phyloP scores from a whole-genome alignment of 1,284 basidiomycete genomes.

The Puccinia triticina region DNA sequence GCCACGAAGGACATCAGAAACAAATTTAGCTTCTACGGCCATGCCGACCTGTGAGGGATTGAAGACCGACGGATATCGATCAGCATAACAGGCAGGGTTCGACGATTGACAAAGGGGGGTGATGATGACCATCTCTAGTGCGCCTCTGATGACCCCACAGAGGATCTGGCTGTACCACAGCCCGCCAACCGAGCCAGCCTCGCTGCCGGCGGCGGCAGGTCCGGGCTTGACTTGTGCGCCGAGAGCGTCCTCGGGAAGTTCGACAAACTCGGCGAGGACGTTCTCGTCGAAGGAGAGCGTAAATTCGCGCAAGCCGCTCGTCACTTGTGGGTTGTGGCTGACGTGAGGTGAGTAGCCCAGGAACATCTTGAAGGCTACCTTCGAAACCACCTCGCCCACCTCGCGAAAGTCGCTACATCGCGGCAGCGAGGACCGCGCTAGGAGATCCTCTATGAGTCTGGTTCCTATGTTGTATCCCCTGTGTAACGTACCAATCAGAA shows the following conservation, averaged over 20 bases:
- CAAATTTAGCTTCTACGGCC: constrained; percentile 86
- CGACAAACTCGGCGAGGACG: constrained; percentile 94
- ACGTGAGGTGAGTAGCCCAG: constrained; percentile 87
- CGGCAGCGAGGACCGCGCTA: constrained; percentile 82
- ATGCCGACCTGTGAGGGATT: constrained; percentile 76
- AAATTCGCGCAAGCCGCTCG: constrained; percentile 65
- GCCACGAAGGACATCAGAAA: constrained; percentile 86
- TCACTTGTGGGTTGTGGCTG: constrained; percentile 66
- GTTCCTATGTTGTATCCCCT: constrained; percentile 99
- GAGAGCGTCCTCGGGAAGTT: constrained; percentile 87
- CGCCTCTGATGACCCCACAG: constrained; percentile 88
- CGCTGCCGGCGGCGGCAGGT: not conserved
- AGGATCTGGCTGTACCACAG: constrained; percentile 96
- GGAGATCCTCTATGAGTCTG: constrained; percentile 93
- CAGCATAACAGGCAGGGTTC: not conserved
- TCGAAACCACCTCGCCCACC: constrained; percentile 71
- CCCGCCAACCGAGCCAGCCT: constrained; percentile 67
- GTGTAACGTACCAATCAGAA: constrained; percentile 59
- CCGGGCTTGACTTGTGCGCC: constrained; percentile 57
- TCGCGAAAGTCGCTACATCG: constrained; percentile 89
- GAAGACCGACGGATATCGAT: not conserved
- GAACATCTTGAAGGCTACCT: constrained; percentile 99
- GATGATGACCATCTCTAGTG: constrained; percentile 88
- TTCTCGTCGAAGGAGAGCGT: constrained; percentile 90
- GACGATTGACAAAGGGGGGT: not conserved